phyloP scores from a whole-genome alignment of 768 basidiomycete genomes.

The Hericium erinaceus region DNA sequence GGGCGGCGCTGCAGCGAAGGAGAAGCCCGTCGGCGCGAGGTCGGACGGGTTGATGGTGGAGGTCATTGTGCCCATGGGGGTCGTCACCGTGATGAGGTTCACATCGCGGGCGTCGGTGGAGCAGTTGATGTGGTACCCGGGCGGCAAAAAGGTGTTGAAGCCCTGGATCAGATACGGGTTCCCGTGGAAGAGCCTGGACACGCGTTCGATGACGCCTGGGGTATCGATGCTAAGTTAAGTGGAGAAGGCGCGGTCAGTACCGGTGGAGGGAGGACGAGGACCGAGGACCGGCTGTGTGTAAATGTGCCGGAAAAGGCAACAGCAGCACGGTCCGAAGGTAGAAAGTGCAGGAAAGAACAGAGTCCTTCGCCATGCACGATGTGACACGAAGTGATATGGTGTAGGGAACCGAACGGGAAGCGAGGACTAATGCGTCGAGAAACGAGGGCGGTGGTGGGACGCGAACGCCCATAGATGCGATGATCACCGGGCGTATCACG shows the following conservation, averaged over 20 bases:
- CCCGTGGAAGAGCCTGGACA: slow-evolving; percentile 86
- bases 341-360: no score
- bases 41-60: slow-evolving; percentile 42
- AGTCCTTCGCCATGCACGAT: no score
- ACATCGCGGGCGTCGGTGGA: slow-evolving; percentile 62
- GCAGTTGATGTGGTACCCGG: slow-evolving; percentile 89
- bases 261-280: slow-evolving; percentile 5
- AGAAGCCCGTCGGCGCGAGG: slow-evolving; percentile 15
- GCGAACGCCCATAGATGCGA: not conserved
- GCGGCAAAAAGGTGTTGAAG: slow-evolving; percentile 95
- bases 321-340: not conserved
- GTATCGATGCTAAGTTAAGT: slow-evolving; percentile 73
- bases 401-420: no score
- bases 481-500: not conserved
- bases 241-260: slow-evolving; percentile 5
- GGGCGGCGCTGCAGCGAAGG: slow-evolving; percentile 23
- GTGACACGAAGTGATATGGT: no score
- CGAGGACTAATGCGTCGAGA: no score
- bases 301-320: not conserved
- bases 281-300: not conserved
- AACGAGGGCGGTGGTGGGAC: no score
- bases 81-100: slow-evolving; percentile 73
- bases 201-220: slow-evolving; percentile 92
- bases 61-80: slow-evolving; percentile 62
- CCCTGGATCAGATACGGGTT: slow-evolving; percentile 89